Base-by-base conservation (phyloP, 192 early-diverging fungal species). In the Gryganskiella cystojenkinii region DNA sequence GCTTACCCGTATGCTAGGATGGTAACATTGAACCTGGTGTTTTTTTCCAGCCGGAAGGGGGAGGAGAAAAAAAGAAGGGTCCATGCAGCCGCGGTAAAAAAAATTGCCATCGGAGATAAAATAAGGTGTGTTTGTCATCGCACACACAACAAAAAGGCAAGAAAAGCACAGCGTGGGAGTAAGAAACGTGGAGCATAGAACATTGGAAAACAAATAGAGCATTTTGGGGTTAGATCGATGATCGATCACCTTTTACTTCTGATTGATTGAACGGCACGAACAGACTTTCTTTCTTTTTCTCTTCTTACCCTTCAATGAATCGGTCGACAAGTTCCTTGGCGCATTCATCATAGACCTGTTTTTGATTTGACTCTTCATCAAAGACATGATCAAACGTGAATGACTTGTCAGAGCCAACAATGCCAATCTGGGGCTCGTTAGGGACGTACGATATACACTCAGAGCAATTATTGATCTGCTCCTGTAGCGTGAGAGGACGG, bases 1-100 rank as follows among this genome's bases (percentile, higher is more conserved):
- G 62, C 71, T 66, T 86, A 88, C 85, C 94, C 93, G 79, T 93
- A 93, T 40, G 97, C 97, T 22, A 99, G 83, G 49, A 99, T 91
- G 2, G 97, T 98, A 34, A 89, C 93, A 85, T 98, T 99, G 80
- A 92, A 96, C n/a, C 96, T 88, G 71, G 28, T 46, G 27, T 44
- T n/a, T n/a, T n/a, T n/a, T n/a, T n/a, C n/a, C n/a, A n/a, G n/a
- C n/a, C n/a, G n/a, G n/a, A n/a, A n/a, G n/a, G n/a, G n/a, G 53
- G 22, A 46, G 6, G 2, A 56, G 52, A 56, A 37, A 25, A 13
- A 65, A 55, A 20, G 45, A 17, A 24, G 19, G 17, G 28, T 7
- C 11, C 2, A n/a, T n/a, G n/a, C n/a, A n/a, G n/a, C n/a, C n/a
- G n/a, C n/a, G n/a, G n/a, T n/a, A n/a, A n/a, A n/a, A n/a, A n/a